Conservation (phyloP, 2,329 filamentous ascomycete species). For the Mycogone perniciosa region DNA sequence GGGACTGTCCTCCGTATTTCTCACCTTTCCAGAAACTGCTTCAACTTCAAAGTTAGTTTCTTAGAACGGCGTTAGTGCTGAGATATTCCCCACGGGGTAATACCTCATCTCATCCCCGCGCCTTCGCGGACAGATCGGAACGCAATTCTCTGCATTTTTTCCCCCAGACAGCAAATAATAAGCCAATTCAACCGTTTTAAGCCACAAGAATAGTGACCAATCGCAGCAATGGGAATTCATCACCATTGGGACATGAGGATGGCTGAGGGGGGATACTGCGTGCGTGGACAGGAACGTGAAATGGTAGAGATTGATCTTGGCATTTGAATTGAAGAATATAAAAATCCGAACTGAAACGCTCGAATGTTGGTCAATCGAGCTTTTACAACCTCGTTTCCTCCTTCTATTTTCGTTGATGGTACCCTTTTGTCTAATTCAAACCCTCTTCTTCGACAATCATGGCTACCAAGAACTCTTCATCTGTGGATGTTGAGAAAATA, state of each 20-base stretch:
- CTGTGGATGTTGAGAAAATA: background rate
- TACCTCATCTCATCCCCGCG: background rate
- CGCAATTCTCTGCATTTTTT: background rate
- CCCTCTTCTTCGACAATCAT: background rate
- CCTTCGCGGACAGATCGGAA: conserved; percentile 5
- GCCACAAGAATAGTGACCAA: background rate
- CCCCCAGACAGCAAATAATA: no score
- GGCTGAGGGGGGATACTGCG: no score
- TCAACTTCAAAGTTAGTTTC: background rate
- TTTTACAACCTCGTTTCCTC: background rate
- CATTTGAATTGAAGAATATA: no score
- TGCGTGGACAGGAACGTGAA: no score
- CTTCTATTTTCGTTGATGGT: background rate
- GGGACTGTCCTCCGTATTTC: no score
- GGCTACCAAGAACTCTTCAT: background rate
- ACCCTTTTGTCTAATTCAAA: background rate
- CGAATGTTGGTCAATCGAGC: background rate
- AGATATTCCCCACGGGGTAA: conserved; percentile 1
- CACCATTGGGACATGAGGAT: no score
- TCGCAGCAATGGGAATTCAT: no score
- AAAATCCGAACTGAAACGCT: no score
- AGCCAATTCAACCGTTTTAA: background rate
- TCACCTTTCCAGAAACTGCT: background rate
- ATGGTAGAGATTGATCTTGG: no score
- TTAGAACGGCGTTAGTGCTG: background rate